A percentile compares a stretch with the other conserved stretches of the same genome.
These are phyloP conservation scores for Mrakia frigida DNA, from an alignment of 768 basidiomycete species.

Conservation along the genomic window DNA sequence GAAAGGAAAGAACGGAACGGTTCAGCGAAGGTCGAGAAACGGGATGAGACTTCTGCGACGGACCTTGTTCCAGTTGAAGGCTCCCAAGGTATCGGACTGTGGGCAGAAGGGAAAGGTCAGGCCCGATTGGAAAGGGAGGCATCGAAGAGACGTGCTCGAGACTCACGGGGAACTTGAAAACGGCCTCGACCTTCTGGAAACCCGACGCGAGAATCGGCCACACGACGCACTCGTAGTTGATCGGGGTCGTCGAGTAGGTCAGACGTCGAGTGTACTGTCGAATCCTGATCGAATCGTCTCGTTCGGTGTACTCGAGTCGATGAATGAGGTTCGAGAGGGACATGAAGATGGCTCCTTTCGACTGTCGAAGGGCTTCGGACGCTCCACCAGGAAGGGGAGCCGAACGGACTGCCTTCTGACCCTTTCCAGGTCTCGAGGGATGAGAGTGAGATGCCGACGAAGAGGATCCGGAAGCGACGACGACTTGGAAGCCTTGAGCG, in stretches of 20 bases:
- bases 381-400: conserved; percentile 31
- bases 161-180: conserved; percentile 62
- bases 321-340: conserved; percentile 73
- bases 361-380: conserved; percentile 27
- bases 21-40: too few species aligned
- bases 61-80: conserved; percentile 23
- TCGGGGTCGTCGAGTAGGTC: conserved; percentile 52
- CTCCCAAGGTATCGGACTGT: neutral
- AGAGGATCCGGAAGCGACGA: conserved; percentile 7
- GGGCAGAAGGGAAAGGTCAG: neutral
- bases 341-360: conserved; percentile 25
- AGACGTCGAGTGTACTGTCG: conserved; percentile 69
- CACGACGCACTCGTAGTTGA: conserved; percentile 80
- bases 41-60: neutral
- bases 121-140: neutral
- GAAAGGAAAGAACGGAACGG: neutral
- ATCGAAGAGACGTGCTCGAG: neutral
- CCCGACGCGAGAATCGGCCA: conserved; percentile 88
- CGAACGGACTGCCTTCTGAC: neutral
- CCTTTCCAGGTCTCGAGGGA: neutral
- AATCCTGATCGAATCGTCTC: conserved; percentile 81
- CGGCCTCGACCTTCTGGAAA: conserved; percentile 70
- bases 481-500: conserved; percentile 32
- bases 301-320: conserved; percentile 65
- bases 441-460: neutral